Conservation (phyloP, 1,284 basidiomycete genomes). For the Apiotrichum domesticum region DNA sequence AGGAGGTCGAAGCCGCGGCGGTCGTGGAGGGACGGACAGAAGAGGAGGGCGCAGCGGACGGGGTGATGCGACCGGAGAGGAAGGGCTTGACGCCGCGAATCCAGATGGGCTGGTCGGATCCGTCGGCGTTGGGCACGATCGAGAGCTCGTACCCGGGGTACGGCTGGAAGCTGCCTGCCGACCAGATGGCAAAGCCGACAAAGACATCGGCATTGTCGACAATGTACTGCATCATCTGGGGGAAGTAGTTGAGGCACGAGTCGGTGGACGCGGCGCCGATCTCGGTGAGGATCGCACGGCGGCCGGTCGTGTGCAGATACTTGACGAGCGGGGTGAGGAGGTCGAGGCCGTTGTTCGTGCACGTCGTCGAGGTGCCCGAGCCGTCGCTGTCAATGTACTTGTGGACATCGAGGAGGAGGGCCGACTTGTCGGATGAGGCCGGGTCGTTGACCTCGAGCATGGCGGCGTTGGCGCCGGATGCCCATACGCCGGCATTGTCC, state of each 20-base stretch:
- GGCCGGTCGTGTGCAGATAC: constrained; percentile 52
- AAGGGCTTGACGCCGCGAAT: constrained; percentile 28
- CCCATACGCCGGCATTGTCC: constrained; percentile 30
- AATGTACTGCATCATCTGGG: constrained; percentile 51
- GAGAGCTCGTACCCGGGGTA: constrained; percentile 27
- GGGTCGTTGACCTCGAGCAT: constrained; percentile 56
- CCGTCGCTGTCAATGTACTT: constrained; percentile 60
- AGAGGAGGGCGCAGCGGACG: background rate
- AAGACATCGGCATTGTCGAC: constrained; percentile 50
- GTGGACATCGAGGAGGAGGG: constrained; percentile 59
- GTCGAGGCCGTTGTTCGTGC: constrained; percentile 51
- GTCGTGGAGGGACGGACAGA: background rate
- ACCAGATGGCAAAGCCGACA: constrained; percentile 54
- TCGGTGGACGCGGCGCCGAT: constrained; percentile 54
- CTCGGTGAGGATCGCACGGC: constrained; percentile 57
- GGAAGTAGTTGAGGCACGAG: constrained; percentile 34
- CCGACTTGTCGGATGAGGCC: constrained; percentile 48
- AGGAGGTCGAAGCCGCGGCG: background rate
- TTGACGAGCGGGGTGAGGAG: constrained; percentile 50
- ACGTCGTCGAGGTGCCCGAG: constrained; percentile 54
- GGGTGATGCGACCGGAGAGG: constrained; percentile 21
- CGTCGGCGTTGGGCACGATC: constrained; percentile 26
- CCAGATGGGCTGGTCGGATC: constrained; percentile 28
- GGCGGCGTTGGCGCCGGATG: constrained; percentile 43
- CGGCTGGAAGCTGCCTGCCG: constrained; percentile 34